Conservation (phyloP, 208 protist genomes). For the Acanthamoeba triangularis region DNA sequence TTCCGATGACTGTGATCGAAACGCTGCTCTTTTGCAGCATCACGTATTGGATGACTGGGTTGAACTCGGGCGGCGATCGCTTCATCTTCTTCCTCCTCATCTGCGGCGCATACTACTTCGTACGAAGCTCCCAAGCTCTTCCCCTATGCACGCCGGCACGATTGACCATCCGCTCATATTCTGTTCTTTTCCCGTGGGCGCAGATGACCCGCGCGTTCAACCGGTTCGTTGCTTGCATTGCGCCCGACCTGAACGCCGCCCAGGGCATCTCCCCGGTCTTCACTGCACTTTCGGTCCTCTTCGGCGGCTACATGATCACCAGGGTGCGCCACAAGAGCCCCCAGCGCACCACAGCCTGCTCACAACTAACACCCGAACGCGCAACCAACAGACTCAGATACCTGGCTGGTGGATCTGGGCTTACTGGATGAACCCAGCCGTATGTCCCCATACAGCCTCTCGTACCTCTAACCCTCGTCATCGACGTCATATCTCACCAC, state of each 20-base stretch:
- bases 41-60: constrained; percentile 49
- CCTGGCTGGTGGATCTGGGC: neutral
- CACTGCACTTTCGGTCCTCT: neutral
- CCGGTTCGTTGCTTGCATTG: neutral
- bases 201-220: constrained; percentile 13
- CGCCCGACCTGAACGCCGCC: neutral
- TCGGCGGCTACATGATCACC: neutral
- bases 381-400: neutral
- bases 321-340: no score
- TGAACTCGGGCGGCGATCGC: constrained; percentile 42
- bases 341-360: no score
- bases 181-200: neutral
- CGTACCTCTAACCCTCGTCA: no score
- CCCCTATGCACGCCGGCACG: no score
- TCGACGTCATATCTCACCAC: neutral
- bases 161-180: no score
- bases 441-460: neutral
- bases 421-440: neutral
- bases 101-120: neutral
- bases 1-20: constrained; percentile 36
- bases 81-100: constrained; percentile 43
- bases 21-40: neutral
- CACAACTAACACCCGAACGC: neutral
- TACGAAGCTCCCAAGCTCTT: no score
- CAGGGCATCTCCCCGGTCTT: neutral